Percentiles rank a stretch among this genome's conserved stretches.
phyloP scores from a whole-genome alignment of 345 rosid species.

The Barbarea vulgaris region DNA sequence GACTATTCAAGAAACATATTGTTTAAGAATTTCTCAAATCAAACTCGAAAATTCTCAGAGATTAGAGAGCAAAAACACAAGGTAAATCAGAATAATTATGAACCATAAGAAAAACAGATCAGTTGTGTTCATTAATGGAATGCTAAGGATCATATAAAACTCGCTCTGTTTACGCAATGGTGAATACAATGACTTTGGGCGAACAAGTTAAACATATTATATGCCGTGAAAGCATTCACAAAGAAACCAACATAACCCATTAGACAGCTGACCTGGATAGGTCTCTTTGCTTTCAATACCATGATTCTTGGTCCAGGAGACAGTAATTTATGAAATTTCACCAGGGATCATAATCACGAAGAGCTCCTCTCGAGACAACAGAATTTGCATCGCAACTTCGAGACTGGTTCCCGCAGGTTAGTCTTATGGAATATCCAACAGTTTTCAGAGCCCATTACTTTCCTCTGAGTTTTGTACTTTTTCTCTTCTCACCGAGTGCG shows the following conservation, averaged over 20 bases:
- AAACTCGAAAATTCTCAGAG: neutral
- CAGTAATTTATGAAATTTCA: neutral
- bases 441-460: constrained; percentile 38
- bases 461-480: constrained; percentile 64
- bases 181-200: neutral
- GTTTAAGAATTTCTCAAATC: neutral
- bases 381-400: neutral
- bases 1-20: neutral
- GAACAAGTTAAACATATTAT: neutral
- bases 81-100: neutral
- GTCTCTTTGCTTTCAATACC: constrained; percentile 3
- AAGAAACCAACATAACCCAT: constrained; percentile 24
- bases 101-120: neutral
- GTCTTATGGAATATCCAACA: neutral
- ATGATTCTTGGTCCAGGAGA: constrained; percentile 15
- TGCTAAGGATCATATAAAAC: constrained; percentile 9
- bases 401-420: neutral
- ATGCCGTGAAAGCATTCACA: neutral
- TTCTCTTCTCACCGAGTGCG: constrained; percentile 71
- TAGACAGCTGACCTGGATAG: constrained; percentile 12
- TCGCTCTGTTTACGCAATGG: neutral
- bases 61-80: neutral
- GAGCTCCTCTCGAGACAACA: constrained; percentile 1
- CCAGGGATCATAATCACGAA: constrained; percentile 15
- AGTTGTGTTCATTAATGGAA: neutral